Percentiles rank a stretch among this genome's conserved stretches.
phyloP scores from a whole-genome alignment of 2,329 filamentous ascomycete species.

The Pseudogymnoascus sp. region DNA sequence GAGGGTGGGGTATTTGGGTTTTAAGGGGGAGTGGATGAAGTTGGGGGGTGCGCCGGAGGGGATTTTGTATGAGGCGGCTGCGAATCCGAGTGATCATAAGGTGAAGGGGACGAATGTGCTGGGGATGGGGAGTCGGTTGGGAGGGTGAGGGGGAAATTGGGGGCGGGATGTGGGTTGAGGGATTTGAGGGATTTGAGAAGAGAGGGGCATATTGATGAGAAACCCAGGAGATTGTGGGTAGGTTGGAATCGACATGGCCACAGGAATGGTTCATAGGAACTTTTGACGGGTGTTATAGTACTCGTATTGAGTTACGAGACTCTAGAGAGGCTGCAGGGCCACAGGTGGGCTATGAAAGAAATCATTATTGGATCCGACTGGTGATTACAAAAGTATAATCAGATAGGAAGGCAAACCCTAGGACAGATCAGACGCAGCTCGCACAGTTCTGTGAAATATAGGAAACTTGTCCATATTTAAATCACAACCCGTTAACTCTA shows the following conservation, averaged over 20 bases:
- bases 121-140: constrained; percentile 47
- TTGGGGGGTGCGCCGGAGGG: constrained; percentile 73
- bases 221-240: background rate
- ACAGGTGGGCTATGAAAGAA: background rate
- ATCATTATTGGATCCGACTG: background rate
- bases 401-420: background rate
- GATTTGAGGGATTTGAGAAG: background rate
- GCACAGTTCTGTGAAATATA: background rate
- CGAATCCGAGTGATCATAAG: constrained; percentile 82
- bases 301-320: background rate
- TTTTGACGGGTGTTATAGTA: background rate
- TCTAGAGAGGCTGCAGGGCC: background rate
- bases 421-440: background rate
- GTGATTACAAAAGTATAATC: background rate
- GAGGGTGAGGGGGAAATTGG: background rate
- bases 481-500: background rate
- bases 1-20: constrained; percentile 73
- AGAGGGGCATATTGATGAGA: background rate
- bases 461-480: background rate
- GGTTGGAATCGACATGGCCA: background rate
- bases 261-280: background rate
- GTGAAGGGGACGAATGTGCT: constrained; percentile 48
- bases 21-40: constrained; percentile 90
- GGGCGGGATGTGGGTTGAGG: background rate
- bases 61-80: constrained; percentile 87